Percentiles rank a stretch among this genome's conserved stretches.
These are phyloP conservation scores for Plasmodium cynomolgi DNA, from an alignment of 169 alveolate genomes.

Conservation along the genomic window DNA sequence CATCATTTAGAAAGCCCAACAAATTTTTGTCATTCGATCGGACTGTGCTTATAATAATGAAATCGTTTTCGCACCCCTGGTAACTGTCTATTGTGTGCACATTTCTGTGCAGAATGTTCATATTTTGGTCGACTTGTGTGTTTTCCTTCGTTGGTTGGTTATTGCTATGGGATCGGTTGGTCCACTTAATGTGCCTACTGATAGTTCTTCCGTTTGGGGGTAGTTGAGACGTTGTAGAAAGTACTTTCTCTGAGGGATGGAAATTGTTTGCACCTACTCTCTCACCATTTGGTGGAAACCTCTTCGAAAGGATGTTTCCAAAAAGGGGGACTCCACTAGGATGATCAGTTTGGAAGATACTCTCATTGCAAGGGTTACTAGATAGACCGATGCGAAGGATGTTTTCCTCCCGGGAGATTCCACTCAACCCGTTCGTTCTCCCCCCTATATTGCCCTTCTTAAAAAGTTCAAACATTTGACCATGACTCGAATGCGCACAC, in stretches of 20 bases:
- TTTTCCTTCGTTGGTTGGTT: neutral
- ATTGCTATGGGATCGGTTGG: neutral
- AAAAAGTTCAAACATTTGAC: neutral
- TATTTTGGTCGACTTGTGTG: neutral
- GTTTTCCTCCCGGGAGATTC: neutral
- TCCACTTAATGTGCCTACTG: neutral
- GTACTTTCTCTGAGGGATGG: neutral
- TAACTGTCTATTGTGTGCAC: slow-evolving; percentile 73
- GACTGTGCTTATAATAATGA: slow-evolving; percentile 68
- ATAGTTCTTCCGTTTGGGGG: neutral
- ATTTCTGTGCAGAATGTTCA: slow-evolving; percentile 4
- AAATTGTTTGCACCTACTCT: neutral
- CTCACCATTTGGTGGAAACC: neutral
- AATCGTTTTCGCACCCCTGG: slow-evolving; percentile 69
- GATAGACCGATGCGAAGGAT: neutral
- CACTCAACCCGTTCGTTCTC: neutral
- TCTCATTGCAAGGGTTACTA: neutral
- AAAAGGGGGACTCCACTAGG: neutral
- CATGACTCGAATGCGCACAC: neutral
- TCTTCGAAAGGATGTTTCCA: neutral
- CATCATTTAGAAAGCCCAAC: slow-evolving; percentile 61
- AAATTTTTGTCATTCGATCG: slow-evolving; percentile 57
- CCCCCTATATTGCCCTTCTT: neutral
- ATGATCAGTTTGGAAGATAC: neutral
- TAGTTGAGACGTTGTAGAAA: neutral